Base-by-base conservation (phyloP, 768 basidiomycete genomes). In the Cystobasidium tubakii region DNA sequence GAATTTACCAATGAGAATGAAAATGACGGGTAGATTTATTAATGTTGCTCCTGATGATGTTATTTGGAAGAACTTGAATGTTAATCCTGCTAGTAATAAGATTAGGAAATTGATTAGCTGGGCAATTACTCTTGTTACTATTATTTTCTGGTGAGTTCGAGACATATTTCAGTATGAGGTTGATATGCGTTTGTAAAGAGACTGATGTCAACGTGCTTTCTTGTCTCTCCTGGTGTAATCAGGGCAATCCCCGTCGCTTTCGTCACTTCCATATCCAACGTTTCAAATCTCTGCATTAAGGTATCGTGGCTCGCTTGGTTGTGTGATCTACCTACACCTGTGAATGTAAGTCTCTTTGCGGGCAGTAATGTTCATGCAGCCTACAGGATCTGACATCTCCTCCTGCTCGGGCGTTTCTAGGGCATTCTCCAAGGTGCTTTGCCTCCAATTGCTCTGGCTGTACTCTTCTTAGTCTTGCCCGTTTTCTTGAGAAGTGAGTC, bases 391-490 rank as follows among this genome's bases (percentile, higher is more conserved):
- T 39, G 39, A 39, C 15, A 0, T 36, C 39, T 29, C 10, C 6
- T 9, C 42, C 4, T 60, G 17, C 36, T 0, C 21, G 4, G 6
- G 9, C 7, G 25, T 19, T 1, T 36, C 27, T 82, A 90, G 73
- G 92, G 92, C 75, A 89, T 96, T 77, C 88, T 97, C 74, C 82
- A 88, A 82, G 95, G 95, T 86, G 87, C 95, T 66, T 82, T 94
- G 0, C 92, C 96, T 1, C 88, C 93, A 0, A 88, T 92, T 27
- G 80, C 92, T 65, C 87, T 99, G 63, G 92, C 92, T 0, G 85
- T 98, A 21, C 85, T 99, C 66, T 92, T 93, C 88, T 86, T 93
- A 87, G 83, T 98, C 7, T 84, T 99, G 1, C 88, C 88, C 0
- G 90, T 92, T 78, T 77, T 98, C 17, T 27, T 62, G 10, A 15